Percentiles rank a stretch among this genome's conserved stretches.
Conservation (phyloP, 1,139 yeast species). For the Taiozyma sp. region DNA sequence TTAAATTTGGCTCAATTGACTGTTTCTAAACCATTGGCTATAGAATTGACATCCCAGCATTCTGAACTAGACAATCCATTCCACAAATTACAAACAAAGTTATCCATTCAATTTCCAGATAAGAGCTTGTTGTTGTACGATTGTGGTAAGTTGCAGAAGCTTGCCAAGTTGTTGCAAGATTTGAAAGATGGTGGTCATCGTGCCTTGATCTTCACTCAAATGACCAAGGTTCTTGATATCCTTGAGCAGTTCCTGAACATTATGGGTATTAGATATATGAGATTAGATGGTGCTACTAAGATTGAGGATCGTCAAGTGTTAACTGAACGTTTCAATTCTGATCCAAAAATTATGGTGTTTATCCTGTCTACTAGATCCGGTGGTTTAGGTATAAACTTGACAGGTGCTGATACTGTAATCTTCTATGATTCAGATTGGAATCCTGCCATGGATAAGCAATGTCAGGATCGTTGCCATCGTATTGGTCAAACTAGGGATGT, state of each 20-base stretch:
- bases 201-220: slow-evolving; percentile 93
- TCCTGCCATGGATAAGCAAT: slow-evolving; percentile 99
- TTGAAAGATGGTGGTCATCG: slow-evolving; percentile 85
- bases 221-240: slow-evolving; percentile 94
- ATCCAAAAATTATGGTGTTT: slow-evolving; percentile 81
- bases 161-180: slow-evolving; percentile 70
- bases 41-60: slow-evolving; percentile 10
- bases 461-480: slow-evolving; percentile 98
- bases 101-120: slow-evolving; percentile 95
- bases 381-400: slow-evolving; percentile 93
- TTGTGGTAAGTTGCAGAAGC: slow-evolving; percentile 90
- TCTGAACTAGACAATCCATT: slow-evolving; percentile 52
- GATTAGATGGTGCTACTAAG: slow-evolving; percentile 96
- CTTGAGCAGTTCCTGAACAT: slow-evolving; percentile 90
- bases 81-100: slow-evolving; percentile 78
- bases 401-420: slow-evolving; percentile 99
- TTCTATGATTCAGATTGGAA: slow-evolving; percentile 99
- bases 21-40: slow-evolving; percentile 16
- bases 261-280: slow-evolving; percentile 90
- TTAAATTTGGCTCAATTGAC: slow-evolving; percentile 63
- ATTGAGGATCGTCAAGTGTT: slow-evolving; percentile 93
- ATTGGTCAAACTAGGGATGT: slow-evolving; percentile 98
- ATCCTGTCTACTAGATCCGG: slow-evolving; percentile 95
- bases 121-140: slow-evolving; percentile 88
- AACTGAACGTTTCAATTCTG: slow-evolving; percentile 90